Conservation (phyloP, 1,284 basidiomycete species). For the Trametes polyzona region DNA sequence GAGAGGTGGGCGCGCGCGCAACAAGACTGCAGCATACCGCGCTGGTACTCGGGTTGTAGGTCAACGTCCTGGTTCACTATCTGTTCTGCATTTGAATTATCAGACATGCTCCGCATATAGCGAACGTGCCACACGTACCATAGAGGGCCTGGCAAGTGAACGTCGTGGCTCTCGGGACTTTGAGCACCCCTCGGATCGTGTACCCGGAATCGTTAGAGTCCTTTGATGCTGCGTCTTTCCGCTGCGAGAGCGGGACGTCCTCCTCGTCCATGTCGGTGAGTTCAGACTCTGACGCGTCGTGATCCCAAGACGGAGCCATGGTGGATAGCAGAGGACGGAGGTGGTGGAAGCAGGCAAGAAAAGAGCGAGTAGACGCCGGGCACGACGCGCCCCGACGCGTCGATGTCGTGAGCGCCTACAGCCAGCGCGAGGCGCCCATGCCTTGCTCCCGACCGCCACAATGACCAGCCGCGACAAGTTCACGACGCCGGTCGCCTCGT, state of each 20-base stretch:
- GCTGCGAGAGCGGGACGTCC: slow-evolving; percentile 20
- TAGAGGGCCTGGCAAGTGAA: slow-evolving; percentile 70
- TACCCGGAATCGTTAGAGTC: slow-evolving; percentile 39
- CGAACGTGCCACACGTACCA: slow-evolving; percentile 41
- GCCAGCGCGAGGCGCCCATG: too few relatives aligned
- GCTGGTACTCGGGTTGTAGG: slow-evolving; percentile 76
- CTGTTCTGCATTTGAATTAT: slow-evolving; percentile 49
- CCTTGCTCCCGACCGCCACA: slow-evolving; percentile 13
- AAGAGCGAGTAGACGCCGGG: not conserved
- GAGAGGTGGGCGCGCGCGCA: not conserved
- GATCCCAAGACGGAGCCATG: slow-evolving; percentile 35
- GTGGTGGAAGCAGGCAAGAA: not conserved
- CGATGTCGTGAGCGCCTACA: too few relatives aligned
- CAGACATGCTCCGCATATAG: too few relatives aligned
- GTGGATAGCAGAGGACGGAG: not conserved
- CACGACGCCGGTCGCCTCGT: slow-evolving; percentile 31
- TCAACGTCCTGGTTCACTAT: slow-evolving; percentile 61
- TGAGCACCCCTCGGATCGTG: slow-evolving; percentile 57
- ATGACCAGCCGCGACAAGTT: slow-evolving; percentile 34
- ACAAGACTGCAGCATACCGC: slow-evolving; percentile 49
- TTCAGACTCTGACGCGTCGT: slow-evolving; percentile 43
- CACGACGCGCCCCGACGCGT: slow-evolving; percentile 2
- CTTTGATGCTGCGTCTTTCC: slow-evolving; percentile 28
- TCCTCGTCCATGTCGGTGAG: slow-evolving; percentile 43
- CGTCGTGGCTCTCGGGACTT: slow-evolving; percentile 64